Base-by-base conservation (phyloP, 116 monocot genomes). In the Dioscorea cayenensis region DNA sequence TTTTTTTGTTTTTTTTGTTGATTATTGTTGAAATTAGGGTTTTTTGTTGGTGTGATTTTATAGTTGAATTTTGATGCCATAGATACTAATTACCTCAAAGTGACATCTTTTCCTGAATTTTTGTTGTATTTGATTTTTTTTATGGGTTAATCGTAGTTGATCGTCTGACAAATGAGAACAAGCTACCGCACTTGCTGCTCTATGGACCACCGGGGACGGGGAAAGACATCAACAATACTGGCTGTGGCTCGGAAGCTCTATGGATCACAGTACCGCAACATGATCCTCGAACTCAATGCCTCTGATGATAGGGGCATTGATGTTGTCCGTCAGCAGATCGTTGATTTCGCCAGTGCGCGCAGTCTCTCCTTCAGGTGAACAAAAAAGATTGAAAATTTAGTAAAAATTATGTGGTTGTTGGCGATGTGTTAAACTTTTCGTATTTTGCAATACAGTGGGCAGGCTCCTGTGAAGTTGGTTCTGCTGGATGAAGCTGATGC, bases 121-220 rank as follows among this genome's bases (percentile, higher is more conserved):
- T 38, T 38, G 38, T 38, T 38, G 9, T 38, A 1, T 0, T 38
- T 38, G 7, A 1, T 9, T 16, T 3, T 10, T 13, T 16, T 55
- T 1, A 16, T 16, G n/a, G 16, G 4, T 5, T n/a, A 55, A 55
- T 49, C 77, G 77, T 65, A 96, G 95, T 97, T 71, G 96, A 97
- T 80, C 73, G 88, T 48, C 71, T 97, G 76, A 97, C 96, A 18
- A 90, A 76, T 60, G 93, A 97, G 84, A 90, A 86, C 72, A 80
- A 72, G 78, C 75, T 97, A 76, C 96, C 96, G 11, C 96, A 97
- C 77, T 67, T 97, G 81, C 88, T 97, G 6, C 88, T 97, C 13
- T 92, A 97, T 66, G 96, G 96, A 10, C 96, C 96, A 4, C 96
- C 96, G 20, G 96, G 96, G 71, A 97, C 96, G 2, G 96, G 96